A percentile compares a stretch with the other conserved stretches of the same genome.
Evolutionary conservation across 2,329 filamentous ascomycete species (phyloP).

Genomic region (Botrytis aclada): DNA sequence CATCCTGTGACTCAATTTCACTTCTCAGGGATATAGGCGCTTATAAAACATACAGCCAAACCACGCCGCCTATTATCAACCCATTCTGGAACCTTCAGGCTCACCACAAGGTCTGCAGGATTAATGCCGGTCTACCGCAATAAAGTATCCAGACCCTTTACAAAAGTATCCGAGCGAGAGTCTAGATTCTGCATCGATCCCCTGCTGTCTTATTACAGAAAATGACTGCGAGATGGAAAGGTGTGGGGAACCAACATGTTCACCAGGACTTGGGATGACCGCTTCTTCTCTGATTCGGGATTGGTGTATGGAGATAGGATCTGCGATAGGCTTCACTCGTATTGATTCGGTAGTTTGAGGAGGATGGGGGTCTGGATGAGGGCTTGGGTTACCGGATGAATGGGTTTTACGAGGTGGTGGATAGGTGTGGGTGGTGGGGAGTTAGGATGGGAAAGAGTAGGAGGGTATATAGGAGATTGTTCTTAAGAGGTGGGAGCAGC

Average conservation of each 20-base stretch:
- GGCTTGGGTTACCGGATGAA: background rate
- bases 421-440: background rate
- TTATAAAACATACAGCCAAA: background rate
- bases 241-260: background rate
- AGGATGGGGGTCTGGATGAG: background rate
- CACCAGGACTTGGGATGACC: background rate
- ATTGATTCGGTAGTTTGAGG: background rate
- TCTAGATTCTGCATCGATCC: background rate
- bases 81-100: background rate
- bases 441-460: background rate
- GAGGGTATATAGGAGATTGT: background rate
- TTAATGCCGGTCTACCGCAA: background rate
- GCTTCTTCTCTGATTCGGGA: background rate
- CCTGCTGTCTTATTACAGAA: background rate
- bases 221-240: background rate
- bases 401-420: background rate
- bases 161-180: background rate
- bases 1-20: background rate
- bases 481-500: background rate
- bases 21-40: background rate
- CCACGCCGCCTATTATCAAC: background rate
- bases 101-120: background rate
- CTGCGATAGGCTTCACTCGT: background rate
- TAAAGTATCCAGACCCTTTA: background rate
- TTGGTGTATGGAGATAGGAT: background rate